phyloP scores from a whole-genome alignment of 1,284 basidiomycete species.

The Ceratobasidium theobromae region DNA sequence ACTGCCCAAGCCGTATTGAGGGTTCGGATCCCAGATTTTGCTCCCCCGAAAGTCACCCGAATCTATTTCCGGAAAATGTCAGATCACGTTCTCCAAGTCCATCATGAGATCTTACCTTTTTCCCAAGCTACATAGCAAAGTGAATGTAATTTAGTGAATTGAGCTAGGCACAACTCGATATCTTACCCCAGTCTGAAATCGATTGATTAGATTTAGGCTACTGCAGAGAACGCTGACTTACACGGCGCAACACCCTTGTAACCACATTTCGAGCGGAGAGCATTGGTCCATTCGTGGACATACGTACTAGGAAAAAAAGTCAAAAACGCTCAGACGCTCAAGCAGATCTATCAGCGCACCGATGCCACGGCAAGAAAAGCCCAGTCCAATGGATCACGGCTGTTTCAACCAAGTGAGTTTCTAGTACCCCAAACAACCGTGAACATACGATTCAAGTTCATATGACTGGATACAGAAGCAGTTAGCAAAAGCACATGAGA shows the following conservation, averaged over 20 bases:
- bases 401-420: too few species aligned
- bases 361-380: background rate
- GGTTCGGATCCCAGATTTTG: background rate
- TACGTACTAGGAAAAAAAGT: background rate
- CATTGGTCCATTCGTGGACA: conserved; percentile 11
- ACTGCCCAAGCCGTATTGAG: background rate
- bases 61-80: background rate
- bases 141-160: too few species aligned
- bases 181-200: too few species aligned
- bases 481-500: background rate
- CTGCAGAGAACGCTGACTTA: background rate
- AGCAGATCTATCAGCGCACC: too few species aligned
- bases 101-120: background rate
- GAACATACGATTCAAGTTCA: background rate
- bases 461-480: background rate
- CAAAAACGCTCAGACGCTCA: too few species aligned
- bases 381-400: background rate
- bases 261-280: background rate
- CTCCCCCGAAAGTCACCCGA: background rate
- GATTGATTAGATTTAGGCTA: too few species aligned
- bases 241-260: background rate
- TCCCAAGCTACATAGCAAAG: conserved; percentile 6
- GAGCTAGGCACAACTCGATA: too few species aligned
- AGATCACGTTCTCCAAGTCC: background rate
- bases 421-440: too few species aligned